These are phyloP conservation scores for Pythium plurisporium DNA, from an alignment of 352 stramenopile genomes.

Conservation along the genomic window DNA sequence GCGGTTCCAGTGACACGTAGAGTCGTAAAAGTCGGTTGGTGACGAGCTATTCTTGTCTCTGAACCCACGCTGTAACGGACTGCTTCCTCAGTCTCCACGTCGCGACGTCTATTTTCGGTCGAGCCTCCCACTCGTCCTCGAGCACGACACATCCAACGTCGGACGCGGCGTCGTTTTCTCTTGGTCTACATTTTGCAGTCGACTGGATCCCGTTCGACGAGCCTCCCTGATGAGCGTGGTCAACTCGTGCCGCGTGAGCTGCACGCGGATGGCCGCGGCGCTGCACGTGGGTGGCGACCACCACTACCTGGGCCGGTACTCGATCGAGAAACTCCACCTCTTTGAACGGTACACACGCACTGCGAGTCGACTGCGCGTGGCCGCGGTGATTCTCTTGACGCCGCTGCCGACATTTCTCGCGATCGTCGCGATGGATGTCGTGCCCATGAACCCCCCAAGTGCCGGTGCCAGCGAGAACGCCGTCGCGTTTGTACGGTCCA, in stretches of 20 bases:
- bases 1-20: not conserved
- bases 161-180: too few relatives aligned
- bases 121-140: too few relatives aligned
- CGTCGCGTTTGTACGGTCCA: conserved; percentile 9
- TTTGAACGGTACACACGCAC: conserved; percentile 15
- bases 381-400: not conserved
- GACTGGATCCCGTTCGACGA: too few relatives aligned
- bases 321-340: conserved; percentile 18
- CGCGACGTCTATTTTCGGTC: too few relatives aligned
- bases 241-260: too few relatives aligned
- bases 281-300: not conserved
- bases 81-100: too few relatives aligned
- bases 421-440: conserved; percentile 4
- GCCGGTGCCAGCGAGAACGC: not conserved
- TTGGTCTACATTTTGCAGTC: too few relatives aligned
- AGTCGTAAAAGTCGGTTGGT: too few relatives aligned
- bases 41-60: too few relatives aligned
- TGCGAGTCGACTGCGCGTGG: conserved; percentile 4
- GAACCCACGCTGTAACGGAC: too few relatives aligned
- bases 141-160: too few relatives aligned
- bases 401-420: conserved; percentile 10
- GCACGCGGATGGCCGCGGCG: not conserved
- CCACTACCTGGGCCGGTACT: conserved; percentile 22
- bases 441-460: conserved; percentile 6
- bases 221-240: too few relatives aligned